phyloP scores from a whole-genome alignment of 2,329 filamentous ascomycete genomes.

The Ascochyta rabiei region DNA sequence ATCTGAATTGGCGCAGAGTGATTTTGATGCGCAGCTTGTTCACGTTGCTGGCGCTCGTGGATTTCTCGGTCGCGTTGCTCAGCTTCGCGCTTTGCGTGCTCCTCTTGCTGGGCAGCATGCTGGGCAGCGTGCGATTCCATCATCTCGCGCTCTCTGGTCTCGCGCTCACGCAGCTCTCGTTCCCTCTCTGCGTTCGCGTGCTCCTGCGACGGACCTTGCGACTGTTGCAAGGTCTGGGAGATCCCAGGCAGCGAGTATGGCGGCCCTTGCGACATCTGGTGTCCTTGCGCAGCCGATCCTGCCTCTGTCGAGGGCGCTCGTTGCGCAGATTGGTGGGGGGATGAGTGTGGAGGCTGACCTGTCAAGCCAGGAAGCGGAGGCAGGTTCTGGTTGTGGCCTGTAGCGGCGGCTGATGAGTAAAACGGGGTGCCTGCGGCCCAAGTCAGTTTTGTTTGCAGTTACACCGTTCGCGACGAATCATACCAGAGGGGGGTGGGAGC shows the following conservation, averaged over 20 bases:
- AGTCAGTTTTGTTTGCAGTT: slow-evolving; percentile 24
- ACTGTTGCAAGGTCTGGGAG: slow-evolving; percentile 49
- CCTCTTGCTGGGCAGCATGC: slow-evolving; percentile 58
- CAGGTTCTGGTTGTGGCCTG: slow-evolving; percentile 50
- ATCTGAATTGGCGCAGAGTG: slow-evolving; percentile 87
- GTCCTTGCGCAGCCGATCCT: slow-evolving; percentile 41
- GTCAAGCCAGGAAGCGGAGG: slow-evolving; percentile 53
- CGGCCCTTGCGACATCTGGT: slow-evolving; percentile 45
- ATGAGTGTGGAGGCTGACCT: slow-evolving; percentile 52
- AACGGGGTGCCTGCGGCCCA: slow-evolving; percentile 41
- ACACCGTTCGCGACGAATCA: slow-evolving; percentile 19
- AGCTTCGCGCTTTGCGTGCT: slow-evolving; percentile 53
- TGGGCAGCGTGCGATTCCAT: slow-evolving; percentile 56
- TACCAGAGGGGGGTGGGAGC: slow-evolving; percentile 50
- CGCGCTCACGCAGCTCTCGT: slow-evolving; percentile 54
- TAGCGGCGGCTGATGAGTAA: slow-evolving; percentile 48
- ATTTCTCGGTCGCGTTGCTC: slow-evolving; percentile 63
- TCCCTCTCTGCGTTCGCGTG: slow-evolving; percentile 51
- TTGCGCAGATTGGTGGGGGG: slow-evolving; percentile 46
- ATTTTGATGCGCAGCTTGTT: slow-evolving; percentile 80
- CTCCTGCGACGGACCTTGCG: slow-evolving; percentile 46
- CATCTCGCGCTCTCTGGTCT: slow-evolving; percentile 57
- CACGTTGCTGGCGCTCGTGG: slow-evolving; percentile 62
- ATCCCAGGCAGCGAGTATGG: slow-evolving; percentile 53
- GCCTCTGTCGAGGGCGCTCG: slow-evolving; percentile 46